Evolutionary conservation across 441 rosid species (phyloP).

Genomic region (Flueggea neowawraea): DNA sequence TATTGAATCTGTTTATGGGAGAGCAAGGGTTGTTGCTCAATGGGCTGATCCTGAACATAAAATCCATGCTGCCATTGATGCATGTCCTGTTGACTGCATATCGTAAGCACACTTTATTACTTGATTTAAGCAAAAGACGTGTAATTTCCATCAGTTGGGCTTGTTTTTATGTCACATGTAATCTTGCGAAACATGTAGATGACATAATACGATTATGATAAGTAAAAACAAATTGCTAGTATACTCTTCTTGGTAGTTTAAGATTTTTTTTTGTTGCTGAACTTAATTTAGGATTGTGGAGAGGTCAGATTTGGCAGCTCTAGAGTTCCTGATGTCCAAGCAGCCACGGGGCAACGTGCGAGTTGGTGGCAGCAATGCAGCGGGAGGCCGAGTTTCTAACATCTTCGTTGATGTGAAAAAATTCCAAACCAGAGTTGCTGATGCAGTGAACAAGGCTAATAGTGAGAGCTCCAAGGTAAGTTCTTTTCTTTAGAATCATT

Average conservation of each 20-base stretch:
- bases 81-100: constrained; percentile 88
- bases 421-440: constrained; percentile 46
- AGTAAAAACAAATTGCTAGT: too few relatives aligned
- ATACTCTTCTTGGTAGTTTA: too few relatives aligned
- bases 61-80: constrained; percentile 71
- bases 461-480: constrained; percentile 31
- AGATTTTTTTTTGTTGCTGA: neutral
- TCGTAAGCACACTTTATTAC: constrained; percentile 36
- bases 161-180: too few relatives aligned
- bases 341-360: constrained; percentile 80
- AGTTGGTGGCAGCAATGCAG: constrained; percentile 56
- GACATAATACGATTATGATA: too few relatives aligned
- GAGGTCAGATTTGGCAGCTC: constrained; percentile 75
- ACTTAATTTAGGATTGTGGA: constrained; percentile 52
- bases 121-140: too few relatives aligned
- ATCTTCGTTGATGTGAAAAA: constrained; percentile 79
- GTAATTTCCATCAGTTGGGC: neutral
- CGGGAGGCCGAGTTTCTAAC: constrained; percentile 59
- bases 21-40: constrained; percentile 89
- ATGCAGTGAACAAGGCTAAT: constrained; percentile 31
- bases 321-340: constrained; percentile 86
- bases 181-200: too few relatives aligned
- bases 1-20: constrained; percentile 66
- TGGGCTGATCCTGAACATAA: constrained; percentile 89
- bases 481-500: too few relatives aligned